A percentile compares a stretch with the other conserved stretches of the same genome.
Evolutionary conservation across 148 eudicot species (phyloP).

Genomic region (Vaccinium myrtillus): DNA sequence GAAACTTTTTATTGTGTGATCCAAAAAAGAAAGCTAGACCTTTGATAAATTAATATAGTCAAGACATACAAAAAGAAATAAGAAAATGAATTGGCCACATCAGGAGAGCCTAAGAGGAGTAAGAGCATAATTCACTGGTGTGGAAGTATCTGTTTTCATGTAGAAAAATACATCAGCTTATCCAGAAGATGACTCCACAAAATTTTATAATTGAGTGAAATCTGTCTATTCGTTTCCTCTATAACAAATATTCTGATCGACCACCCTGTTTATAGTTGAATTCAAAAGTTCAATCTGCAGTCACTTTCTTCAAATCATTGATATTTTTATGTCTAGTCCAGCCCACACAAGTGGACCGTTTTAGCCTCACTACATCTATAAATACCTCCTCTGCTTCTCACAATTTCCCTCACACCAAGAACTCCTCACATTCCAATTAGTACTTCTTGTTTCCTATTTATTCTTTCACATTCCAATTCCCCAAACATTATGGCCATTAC

Average conservation of each 20-base stretch:
- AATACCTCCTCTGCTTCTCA: neutral
- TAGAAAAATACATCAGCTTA: neutral
- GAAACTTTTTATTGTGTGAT: too few relatives aligned
- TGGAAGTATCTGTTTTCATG: neutral
- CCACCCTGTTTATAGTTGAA: neutral
- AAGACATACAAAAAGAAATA: neutral
- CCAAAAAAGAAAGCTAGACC: too few relatives aligned
- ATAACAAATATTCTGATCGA: neutral
- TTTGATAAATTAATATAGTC: neutral
- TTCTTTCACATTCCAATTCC: neutral
- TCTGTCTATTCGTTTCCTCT: neutral
- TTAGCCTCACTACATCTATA: neutral
- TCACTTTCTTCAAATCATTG: neutral
- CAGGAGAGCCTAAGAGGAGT: neutral
- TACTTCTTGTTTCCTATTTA: too few relatives aligned
- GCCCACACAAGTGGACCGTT: neutral
- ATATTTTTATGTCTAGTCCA: neutral
- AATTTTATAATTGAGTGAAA: neutral
- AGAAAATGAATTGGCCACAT: neutral
- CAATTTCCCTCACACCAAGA: neutral
- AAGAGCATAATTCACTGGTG: neutral
- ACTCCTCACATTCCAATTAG: neutral
- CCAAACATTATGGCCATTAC: too few relatives aligned
- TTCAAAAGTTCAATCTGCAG: neutral
- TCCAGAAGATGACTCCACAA: neutral